Percentiles rank a stretch among this genome's conserved stretches.
Evolutionary conservation across 2,329 filamentous ascomycete genomes (phyloP).

Genomic region (Fusarium sp.): DNA sequence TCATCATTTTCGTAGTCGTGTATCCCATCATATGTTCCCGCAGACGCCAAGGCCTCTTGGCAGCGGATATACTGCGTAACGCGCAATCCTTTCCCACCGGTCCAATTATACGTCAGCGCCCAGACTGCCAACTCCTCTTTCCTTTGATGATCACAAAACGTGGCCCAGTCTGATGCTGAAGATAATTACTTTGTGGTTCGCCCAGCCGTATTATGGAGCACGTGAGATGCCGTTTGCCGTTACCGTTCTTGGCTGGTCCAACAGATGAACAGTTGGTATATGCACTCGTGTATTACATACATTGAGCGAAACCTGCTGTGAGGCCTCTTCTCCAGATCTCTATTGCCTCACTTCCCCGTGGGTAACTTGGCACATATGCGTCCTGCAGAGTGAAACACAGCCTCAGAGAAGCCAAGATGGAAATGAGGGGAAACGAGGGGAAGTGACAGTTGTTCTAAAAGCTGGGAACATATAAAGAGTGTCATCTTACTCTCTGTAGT

Average conservation of each 20-base stretch:
- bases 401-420: neutral
- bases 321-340: constrained; percentile 10
- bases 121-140: neutral
- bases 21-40: neutral
- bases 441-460: neutral
- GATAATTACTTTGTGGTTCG: neutral
- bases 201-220: constrained; percentile 11
- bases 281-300: neutral
- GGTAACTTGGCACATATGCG: constrained; percentile 24
- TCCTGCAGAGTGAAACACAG: neutral
- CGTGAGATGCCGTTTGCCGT: constrained; percentile 13
- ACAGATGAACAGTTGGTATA: neutral
- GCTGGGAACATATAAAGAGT: neutral
- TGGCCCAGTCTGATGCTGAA: constrained; percentile 8
- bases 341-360: neutral
- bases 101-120: constrained; percentile 21
- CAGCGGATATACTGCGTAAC: constrained; percentile 11
- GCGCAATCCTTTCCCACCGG: constrained; percentile 4
- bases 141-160: neutral
- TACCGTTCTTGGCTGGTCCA: constrained; percentile 7
- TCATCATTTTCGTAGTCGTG: neutral
- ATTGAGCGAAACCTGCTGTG: neutral
- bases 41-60: constrained; percentile 11
- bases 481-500: accelerated
- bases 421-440: neutral